Evolutionary conservation across 306 rosid species (phyloP).

Genomic region (Biancaea sappan): DNA sequence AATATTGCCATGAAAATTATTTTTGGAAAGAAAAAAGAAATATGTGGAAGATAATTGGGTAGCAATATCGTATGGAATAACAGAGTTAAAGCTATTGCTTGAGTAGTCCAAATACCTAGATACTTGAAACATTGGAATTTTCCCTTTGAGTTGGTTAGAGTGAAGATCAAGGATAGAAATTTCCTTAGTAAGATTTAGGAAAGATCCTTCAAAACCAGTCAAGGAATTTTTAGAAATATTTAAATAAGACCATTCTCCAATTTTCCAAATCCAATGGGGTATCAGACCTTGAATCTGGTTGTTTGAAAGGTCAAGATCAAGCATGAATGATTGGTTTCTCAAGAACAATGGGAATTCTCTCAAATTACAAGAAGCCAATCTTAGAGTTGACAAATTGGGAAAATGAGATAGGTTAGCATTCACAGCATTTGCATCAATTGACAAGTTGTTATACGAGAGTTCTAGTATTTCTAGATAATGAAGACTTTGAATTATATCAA

Average conservation of each 20-base stretch:
- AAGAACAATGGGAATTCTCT: neutral
- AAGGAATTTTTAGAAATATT: no score
- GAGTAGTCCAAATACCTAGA: no score
- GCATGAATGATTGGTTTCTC: neutral
- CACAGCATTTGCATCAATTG: neutral
- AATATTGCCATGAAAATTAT: no score
- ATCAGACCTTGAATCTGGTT: no score
- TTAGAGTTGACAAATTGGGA: neutral
- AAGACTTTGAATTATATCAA: neutral
- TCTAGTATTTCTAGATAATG: neutral
- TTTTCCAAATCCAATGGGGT: no score
- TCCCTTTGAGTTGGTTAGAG: slow-evolving; percentile 3
- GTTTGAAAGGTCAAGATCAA: no score
- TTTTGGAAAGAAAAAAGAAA: rapidly evolving
- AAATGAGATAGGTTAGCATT: neutral
- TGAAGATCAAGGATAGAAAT: neutral
- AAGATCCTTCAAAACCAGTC: no score
- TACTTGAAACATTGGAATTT: neutral
- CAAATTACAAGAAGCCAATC: neutral
- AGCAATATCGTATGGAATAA: no score
- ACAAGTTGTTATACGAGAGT: no score
- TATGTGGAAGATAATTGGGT: no score
- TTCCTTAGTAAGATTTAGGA: neutral
- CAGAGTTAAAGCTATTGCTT: no score
- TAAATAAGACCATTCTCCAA: no score